phyloP scores from a whole-genome alignment of 306 rosid species.

The Medicago arabica region DNA sequence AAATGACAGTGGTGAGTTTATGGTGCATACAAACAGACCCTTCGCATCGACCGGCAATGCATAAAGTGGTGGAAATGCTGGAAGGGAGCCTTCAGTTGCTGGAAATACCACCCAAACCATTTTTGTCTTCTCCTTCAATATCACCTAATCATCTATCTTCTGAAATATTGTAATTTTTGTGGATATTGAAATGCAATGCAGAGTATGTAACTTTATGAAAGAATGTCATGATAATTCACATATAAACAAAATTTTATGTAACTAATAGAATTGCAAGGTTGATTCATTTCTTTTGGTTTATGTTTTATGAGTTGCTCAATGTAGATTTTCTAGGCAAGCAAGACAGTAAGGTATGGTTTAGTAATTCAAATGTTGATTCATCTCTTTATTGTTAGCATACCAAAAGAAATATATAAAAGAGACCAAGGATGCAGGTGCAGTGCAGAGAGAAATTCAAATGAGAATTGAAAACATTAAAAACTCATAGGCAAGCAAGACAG shows the following conservation, averaged over 20 bases:
- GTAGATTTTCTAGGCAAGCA: background rate
- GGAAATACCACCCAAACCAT: constrained; percentile 46
- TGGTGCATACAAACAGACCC: constrained; percentile 50
- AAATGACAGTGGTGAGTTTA: constrained; percentile 47
- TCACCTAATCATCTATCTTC: background rate
- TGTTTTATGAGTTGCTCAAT: background rate
- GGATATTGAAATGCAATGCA: background rate
- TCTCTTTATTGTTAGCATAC: no score
- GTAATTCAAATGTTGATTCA: no score
- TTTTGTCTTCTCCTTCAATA: constrained; percentile 13
- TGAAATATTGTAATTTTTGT: background rate
- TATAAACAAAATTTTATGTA: background rate
- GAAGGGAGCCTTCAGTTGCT: constrained; percentile 31
- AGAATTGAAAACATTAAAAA: no score
- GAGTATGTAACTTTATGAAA: background rate
- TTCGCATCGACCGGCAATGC: constrained; percentile 39
- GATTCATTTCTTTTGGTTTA: background rate
- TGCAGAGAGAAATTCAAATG: no score
- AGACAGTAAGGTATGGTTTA: no score
- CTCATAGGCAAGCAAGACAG: no score
- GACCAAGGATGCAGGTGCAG: no score
- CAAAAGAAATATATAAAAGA: no score
- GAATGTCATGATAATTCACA: background rate
- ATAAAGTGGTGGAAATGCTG: constrained; percentile 48
- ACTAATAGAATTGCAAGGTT: background rate